Percentiles rank a stretch among this genome's conserved stretches.
phyloP scores from a whole-genome alignment of 2,329 filamentous ascomycete genomes.

The Aspergillus vadensis region DNA sequence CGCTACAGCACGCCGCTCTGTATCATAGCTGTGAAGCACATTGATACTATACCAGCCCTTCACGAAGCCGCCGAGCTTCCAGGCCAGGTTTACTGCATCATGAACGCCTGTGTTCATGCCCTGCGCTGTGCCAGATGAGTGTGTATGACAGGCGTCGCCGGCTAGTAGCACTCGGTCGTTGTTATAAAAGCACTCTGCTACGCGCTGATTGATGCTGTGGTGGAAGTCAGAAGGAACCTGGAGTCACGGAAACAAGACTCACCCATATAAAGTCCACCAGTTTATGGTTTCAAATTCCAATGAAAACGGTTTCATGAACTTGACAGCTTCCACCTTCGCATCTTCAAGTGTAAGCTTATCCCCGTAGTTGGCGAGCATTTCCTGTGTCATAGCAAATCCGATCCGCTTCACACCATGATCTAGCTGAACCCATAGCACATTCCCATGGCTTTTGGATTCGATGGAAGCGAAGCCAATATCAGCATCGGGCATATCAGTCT shows the following conservation, averaged over 20 bases:
- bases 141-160: slow-evolving; percentile 52
- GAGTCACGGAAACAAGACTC: background rate
- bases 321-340: slow-evolving; percentile 23
- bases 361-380: slow-evolving; percentile 19
- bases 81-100: slow-evolving; percentile 55
- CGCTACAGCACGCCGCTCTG: slow-evolving; percentile 34
- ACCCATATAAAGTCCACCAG: slow-evolving; percentile 32
- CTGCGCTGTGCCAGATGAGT: slow-evolving; percentile 55
- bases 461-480: slow-evolving; percentile 18
- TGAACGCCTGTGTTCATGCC: slow-evolving; percentile 58
- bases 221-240: background rate
- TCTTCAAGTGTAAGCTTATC: slow-evolving; percentile 18
- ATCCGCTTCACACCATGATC: slow-evolving; percentile 25
- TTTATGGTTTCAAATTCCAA: slow-evolving; percentile 25
- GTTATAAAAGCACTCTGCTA: slow-evolving; percentile 41
- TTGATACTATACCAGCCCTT: slow-evolving; percentile 23
- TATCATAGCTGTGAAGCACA: slow-evolving; percentile 32
- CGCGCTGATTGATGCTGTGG: slow-evolving; percentile 42
- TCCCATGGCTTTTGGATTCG: slow-evolving; percentile 23
- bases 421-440: slow-evolving; percentile 36
- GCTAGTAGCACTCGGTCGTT: slow-evolving; percentile 50
- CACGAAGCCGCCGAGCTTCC: slow-evolving; percentile 53
- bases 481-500: slow-evolving; percentile 31
- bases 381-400: slow-evolving; percentile 23
- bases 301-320: slow-evolving; percentile 23